Evolutionary conservation across 139 green algal species (phyloP), one percentile per base, ranked within the genome.

Genomic region (Pycnococcus provasolii): DNA sequence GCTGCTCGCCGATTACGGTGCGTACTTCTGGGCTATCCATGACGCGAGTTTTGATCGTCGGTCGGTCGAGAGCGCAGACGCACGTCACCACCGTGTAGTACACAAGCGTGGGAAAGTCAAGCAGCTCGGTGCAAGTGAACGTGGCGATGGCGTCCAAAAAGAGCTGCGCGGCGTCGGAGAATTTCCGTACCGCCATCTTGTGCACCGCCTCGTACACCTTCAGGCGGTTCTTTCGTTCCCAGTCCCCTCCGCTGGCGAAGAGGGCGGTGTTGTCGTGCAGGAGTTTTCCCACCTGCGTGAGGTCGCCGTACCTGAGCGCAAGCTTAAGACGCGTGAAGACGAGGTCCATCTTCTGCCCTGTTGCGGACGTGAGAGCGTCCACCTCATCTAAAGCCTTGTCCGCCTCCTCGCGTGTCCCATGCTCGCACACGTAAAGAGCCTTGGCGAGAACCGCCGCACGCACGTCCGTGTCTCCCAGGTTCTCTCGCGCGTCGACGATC

Each of bases 201-300:
- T 88, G 89, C 13, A 96, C 62, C 0, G 85, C 88, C 71, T 99
- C 89, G 71, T 99, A 99, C 72, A 99, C 92, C 83, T 97, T 98
- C 61, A 99, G 85, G 57, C 88, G 86, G 81, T 99, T 99, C 73
- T 96, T 96, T 58, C 91, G 84, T 85, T 99, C 94, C 94, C 94
- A 99, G 85, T 99, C 94, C 1, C 89, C 93, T 2, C 79, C 72
- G 0, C 90, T 91, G 40, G 62, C 86, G 45, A 90, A 92, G 65
- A 98, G 73, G 63, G 75, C 70, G 70, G 87, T 82, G 0, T 79
- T 83, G 15, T 73, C 68, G 1, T 77, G 78, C 15, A 96, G 72
- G 59, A 82, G 58, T 15, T 75, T 67, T 82, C 90, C 90, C 58
- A 95, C 81, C 52, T 41, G 0, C 81, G 90, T 42, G 26, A 41